A percentile compares a stretch with the other conserved stretches of the same genome.
These are phyloP conservation scores for Suhomyces taliae DNA, from an alignment of 1,139 yeast species.

Conservation along the genomic window DNA sequence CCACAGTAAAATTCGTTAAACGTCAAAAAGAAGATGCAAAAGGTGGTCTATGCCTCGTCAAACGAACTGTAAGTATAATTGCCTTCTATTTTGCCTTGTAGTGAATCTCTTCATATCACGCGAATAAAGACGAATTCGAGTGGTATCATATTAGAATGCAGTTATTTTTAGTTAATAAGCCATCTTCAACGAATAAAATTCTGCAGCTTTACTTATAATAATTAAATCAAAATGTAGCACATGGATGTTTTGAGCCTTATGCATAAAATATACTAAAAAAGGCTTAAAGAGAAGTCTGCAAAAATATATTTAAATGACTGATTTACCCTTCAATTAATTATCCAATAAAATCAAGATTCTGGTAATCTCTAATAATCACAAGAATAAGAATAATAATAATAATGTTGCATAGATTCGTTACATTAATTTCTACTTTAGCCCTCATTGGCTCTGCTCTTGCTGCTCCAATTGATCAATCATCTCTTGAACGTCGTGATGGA, in stretches of 20 bases:
- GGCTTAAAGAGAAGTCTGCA: too few relatives aligned
- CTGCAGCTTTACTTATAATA: too few relatives aligned
- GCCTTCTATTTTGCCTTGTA: neutral
- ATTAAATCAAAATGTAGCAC: neutral
- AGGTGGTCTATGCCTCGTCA: too few relatives aligned
- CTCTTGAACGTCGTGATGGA: slow-evolving; percentile 1
- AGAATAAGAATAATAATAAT: too few relatives aligned
- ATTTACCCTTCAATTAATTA: neutral
- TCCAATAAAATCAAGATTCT: neutral
- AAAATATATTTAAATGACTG: neutral
- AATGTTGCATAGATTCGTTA: neutral
- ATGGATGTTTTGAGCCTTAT: neutral
- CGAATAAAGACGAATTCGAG: too few relatives aligned
- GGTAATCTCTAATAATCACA: neutral
- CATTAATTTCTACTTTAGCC: neutral
- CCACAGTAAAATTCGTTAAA: too few relatives aligned
- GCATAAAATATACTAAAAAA: neutral
- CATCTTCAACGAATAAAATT: neutral
- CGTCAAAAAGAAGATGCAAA: too few relatives aligned
- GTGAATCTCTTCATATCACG: neutral
- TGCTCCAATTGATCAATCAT: neutral
- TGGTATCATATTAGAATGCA: neutral
- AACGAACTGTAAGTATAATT: too few relatives aligned
- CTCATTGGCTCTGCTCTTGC: neutral
- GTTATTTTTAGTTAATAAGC: neutral